Evolutionary conservation across 1,139 yeast species (phyloP).

Genomic region (Yamadazyma diospyri): DNA sequence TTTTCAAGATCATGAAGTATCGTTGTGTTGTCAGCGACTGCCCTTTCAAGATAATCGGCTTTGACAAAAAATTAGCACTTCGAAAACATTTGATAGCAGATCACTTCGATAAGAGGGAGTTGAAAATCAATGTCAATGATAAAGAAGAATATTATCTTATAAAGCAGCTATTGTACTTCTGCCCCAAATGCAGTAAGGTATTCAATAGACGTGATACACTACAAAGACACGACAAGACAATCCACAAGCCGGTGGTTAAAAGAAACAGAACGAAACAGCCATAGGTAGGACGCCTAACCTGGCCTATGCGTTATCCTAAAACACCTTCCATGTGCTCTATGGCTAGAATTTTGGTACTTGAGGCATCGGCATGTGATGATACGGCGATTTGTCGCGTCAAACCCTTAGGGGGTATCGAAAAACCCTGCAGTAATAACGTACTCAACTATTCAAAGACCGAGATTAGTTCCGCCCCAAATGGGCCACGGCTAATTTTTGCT

Average conservation of each 20-base stretch:
- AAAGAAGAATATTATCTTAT: conserved; percentile 5
- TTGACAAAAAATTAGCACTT: conserved; percentile 53
- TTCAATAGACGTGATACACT: conserved; percentile 56
- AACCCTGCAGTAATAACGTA: too few species aligned
- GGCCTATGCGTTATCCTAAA: too few species aligned
- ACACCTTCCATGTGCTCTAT: too few species aligned
- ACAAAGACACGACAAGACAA: conserved; percentile 47
- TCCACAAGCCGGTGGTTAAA: conserved; percentile 29
- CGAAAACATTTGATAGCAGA: conserved; percentile 56
- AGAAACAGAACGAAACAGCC: not conserved
- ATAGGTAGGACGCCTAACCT: too few species aligned
- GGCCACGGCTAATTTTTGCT: too few species aligned
- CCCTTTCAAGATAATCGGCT: conserved; percentile 59
- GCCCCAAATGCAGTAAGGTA: conserved; percentile 39
- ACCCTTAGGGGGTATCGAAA: too few species aligned
- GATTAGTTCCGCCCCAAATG: too few species aligned
- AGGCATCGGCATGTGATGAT: too few species aligned
- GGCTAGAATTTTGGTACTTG: too few species aligned
- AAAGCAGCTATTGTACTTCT: conserved; percentile 10
- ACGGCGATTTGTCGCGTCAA: too few species aligned
- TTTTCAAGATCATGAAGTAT: conserved; percentile 12
- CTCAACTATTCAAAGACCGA: too few species aligned
- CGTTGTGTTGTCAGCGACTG: conserved; percentile 52
- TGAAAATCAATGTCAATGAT: not conserved
- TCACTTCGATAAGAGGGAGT: conserved; percentile 28